Base-by-base conservation (phyloP, 2,329 filamentous ascomycete species). In the Pseudocercospora vitis region DNA sequence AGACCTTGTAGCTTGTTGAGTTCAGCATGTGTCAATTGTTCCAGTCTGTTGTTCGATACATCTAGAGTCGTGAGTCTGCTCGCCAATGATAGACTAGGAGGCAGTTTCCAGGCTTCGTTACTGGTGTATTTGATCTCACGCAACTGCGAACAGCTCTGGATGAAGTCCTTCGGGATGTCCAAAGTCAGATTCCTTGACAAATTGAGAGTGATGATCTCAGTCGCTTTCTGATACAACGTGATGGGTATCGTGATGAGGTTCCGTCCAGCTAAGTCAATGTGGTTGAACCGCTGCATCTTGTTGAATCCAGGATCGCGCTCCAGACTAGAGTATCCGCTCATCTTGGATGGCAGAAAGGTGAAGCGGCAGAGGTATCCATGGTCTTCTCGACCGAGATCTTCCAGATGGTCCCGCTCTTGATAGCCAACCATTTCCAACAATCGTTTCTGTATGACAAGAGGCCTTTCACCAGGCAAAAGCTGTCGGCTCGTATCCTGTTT, bases 321-420 rank as follows among this genome's bases (percentile, higher is more conserved):
- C 19, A 88, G 78, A 56, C 81, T 84, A 37, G 86, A 76, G 59
- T 76, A 91, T 45, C 91, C 90, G 69, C 85, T 91, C 70, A 96
- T 87, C 65, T 92, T 89, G 16, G 88, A 87, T 12, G 92, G 91
- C 54, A 96, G 78, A 72, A 99, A 99, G 55, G 94, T 90, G 74
- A 99, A 97, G 4, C 94, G 88, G 68, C 91, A 95, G 9, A 99
- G 81, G 65, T 97, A 99, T 69, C 91, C 95, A 71, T 97, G 96
- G 75, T 99, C 94, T 71, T 99, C 94, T 53, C 94, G 85, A 23
- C 94, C 94, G 48, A 99, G 83, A 58, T 97, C 94, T 69, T 96
- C 92, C 40, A 99, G 84, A 32, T 84, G 85, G 71, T 99, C 94
- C 52, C 83, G 83, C 26, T 90, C 85, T 53, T 89, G 86, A 67